These are phyloP conservation scores for Daldinia bambusicola DNA, from an alignment of 495 filamentous ascomycete genomes.

Conservation along the genomic window DNA sequence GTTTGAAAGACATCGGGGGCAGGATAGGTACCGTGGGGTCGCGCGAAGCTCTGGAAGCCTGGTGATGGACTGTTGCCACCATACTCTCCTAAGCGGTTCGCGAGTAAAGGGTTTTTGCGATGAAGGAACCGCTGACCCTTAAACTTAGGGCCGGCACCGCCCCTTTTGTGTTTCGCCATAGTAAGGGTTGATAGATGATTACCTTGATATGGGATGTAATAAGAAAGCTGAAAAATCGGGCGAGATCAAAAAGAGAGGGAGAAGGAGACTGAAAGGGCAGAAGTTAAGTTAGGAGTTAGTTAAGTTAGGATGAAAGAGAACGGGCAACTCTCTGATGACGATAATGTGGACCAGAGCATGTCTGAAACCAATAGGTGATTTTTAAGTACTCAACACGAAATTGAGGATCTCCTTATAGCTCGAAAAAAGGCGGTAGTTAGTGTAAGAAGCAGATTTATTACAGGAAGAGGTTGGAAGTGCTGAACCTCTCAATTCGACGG, in stretches of 20 bases:
- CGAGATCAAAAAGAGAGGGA: neutral
- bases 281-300: no score
- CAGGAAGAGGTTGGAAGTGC: neutral
- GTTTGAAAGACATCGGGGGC: neutral
- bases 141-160: slow-evolving; percentile 9
- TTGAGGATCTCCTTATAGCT: neutral
- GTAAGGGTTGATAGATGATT: neutral
- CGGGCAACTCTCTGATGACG: slow-evolving; percentile 22
- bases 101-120: slow-evolving; percentile 4
- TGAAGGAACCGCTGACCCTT: slow-evolving; percentile 28
- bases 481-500: neutral
- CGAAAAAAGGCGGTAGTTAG: neutral
- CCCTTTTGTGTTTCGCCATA: slow-evolving; percentile 37
- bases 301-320: slow-evolving; percentile 17
- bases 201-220: neutral
- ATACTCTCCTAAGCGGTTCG: slow-evolving; percentile 20
- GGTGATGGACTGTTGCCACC: slow-evolving; percentile 23
- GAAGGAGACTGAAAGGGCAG: no score
- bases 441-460: neutral
- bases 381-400: slow-evolving; percentile 1
- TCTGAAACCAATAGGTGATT: slow-evolving; percentile 9
- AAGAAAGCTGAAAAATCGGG: slow-evolving; percentile 2
- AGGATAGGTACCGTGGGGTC: slow-evolving; percentile 33
- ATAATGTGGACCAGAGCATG: slow-evolving; percentile 35
- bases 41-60: slow-evolving; percentile 2